Percentiles rank a stretch among this genome's conserved stretches.
Evolutionary conservation across 2,329 filamentous ascomycete genomes (phyloP).

Genomic region (Neonectria magnoliae): DNA sequence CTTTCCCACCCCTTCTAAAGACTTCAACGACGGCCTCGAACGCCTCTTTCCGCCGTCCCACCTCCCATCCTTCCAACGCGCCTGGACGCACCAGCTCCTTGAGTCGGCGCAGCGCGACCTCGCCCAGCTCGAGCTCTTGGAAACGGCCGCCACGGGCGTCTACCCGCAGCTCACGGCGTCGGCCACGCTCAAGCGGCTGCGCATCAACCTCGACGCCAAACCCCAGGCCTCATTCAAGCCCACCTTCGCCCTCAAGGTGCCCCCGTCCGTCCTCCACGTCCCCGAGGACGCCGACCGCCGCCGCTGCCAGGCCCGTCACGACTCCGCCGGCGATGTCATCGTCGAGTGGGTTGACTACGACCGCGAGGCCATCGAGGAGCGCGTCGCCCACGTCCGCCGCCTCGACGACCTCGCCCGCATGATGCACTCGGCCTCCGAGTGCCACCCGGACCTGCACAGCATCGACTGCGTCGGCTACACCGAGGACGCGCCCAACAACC

Average conservation of each 20-base stretch:
- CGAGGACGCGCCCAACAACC: slow-evolving; percentile 50
- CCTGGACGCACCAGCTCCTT: slow-evolving; percentile 59
- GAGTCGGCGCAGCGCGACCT: slow-evolving; percentile 55
- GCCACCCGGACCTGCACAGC: slow-evolving; percentile 58
- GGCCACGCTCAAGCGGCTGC: slow-evolving; percentile 56
- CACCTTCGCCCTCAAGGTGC: slow-evolving; percentile 54
- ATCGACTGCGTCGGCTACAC: slow-evolving; percentile 60
- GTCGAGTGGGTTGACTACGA: slow-evolving; percentile 60
- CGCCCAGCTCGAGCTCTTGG: slow-evolving; percentile 53
- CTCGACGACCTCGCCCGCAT: slow-evolving; percentile 59
- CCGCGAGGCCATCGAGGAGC: slow-evolving; percentile 52
- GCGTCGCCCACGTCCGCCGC: slow-evolving; percentile 55
- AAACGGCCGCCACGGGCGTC: slow-evolving; percentile 52
- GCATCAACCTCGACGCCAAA: slow-evolving; percentile 57
- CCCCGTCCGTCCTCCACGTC: slow-evolving; percentile 44
- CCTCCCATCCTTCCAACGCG: slow-evolving; percentile 54
- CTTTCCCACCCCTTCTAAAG: slow-evolving; percentile 31
- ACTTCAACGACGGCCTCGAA: slow-evolving; percentile 60
- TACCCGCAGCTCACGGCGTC: slow-evolving; percentile 56
- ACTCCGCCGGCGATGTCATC: slow-evolving; percentile 48
- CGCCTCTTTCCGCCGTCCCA: slow-evolving; percentile 56
- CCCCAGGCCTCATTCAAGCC: slow-evolving; percentile 54
- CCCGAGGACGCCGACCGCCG: slow-evolving; percentile 20
- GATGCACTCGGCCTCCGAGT: slow-evolving; percentile 56
- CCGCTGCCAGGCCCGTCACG: slow-evolving; percentile 49